Conservation (phyloP, 2,329 filamentous ascomycete genomes). For the Trichothecium sympodiale region DNA sequence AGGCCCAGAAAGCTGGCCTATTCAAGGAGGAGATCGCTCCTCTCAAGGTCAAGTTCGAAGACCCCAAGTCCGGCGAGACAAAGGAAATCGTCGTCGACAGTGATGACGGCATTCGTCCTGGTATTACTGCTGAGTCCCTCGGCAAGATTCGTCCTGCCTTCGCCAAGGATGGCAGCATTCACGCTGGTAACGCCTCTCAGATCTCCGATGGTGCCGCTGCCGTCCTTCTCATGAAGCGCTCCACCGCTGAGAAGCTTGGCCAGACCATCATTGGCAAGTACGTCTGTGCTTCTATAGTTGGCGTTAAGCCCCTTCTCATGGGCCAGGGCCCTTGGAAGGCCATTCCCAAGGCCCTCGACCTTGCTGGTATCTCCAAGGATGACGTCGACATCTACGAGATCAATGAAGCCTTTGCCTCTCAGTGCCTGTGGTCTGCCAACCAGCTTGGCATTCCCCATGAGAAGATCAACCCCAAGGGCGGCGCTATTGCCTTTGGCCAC, state of each 20-base stretch:
- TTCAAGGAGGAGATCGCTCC: constrained; percentile 89
- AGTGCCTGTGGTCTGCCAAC: constrained; percentile 88
- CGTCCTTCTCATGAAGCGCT: constrained; percentile 90
- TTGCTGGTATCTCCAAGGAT: constrained; percentile 74
- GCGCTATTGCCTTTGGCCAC: constrained; percentile 92
- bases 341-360: constrained; percentile 82
- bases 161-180: constrained; percentile 82
- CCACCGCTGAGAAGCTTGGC: constrained; percentile 76
- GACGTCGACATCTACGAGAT: constrained; percentile 98
- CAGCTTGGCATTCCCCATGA: constrained; percentile 71
- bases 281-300: constrained; percentile 73
- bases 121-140: constrained; percentile 81
- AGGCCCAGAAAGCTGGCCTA: constrained; percentile 78
- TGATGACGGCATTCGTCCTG: constrained; percentile 79
- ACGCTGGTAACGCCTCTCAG: constrained; percentile 92
- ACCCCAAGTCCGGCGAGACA: constrained; percentile 81
- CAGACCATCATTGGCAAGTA: constrained; percentile 90
- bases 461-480: constrained; percentile 96
- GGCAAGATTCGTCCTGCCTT: constrained; percentile 86
- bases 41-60: constrained; percentile 74
- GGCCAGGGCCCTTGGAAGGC: constrained; percentile 91
- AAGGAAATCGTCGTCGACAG: constrained; percentile 71
- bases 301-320: constrained; percentile 90
- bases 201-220: constrained; percentile 94
- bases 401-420: constrained; percentile 95